Evolutionary conservation across 2,329 filamentous ascomycete genomes (phyloP), one percentile per base, ranked within the genome.

Genomic region (Claviceps pusilla): DNA sequence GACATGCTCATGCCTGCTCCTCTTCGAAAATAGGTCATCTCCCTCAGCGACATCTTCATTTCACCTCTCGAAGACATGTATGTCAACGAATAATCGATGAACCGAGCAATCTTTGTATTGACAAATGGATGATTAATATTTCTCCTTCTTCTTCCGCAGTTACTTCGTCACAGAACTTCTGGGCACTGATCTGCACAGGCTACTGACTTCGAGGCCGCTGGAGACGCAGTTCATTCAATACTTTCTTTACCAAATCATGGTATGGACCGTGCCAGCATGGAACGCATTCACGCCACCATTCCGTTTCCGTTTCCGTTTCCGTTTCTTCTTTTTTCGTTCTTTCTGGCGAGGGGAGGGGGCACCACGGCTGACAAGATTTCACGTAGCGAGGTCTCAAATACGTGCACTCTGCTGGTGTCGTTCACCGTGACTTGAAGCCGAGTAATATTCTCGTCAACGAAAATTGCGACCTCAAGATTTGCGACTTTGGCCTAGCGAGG

Each of bases 201-300:
- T 98, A 58, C 81, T 98, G 63, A 97, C 91, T 51, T 97, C 93
- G 50, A 79, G 93, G 68, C 93, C 93, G 29, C 82, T 98, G 53
- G 93, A 98, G 78, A 97, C 95, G 75, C 93, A 98, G 71, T 98
- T 98, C 71, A 97, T 98, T 65, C 93, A 98, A 75, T 98, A 98
- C 75, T 98, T 98, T 70, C 80, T 98, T 57, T 98, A 98, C 72
- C 93, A 98, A 73, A 98, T 98, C 65, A 81, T 97, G 77, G 91
- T 96, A 74, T 31, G 45, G 28, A 10, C 14, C 19, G 28, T 47
- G 45, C 6, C 39, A 41, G 5, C 5, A 7, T 41, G 39, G 39
- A n/a, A 16, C 16, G 39, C 39, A 41, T 41, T 16, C 7, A 41
- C 5, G 2, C 14, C 14, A 4, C n/a, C 5, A 47, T 19, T 19